Conservation (phyloP, 2,329 filamentous ascomycete species). For the Aspergillus fructus region DNA sequence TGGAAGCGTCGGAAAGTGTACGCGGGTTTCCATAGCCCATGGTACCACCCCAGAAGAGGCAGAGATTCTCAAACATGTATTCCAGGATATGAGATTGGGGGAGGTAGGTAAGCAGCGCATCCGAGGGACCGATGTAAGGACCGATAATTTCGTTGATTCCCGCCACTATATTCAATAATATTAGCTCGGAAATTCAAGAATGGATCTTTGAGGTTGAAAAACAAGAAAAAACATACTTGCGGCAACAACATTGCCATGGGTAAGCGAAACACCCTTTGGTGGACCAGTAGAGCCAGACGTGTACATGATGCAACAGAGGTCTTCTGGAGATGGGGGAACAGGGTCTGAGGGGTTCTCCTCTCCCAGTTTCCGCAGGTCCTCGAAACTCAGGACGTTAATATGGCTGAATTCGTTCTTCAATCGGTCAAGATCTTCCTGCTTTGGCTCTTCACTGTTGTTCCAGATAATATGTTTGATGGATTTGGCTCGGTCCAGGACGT, state of each 20-base stretch:
- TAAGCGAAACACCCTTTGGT: slow-evolving; percentile 84
- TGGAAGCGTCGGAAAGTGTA: slow-evolving; percentile 80
- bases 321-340: slow-evolving; percentile 69
- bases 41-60: slow-evolving; percentile 83
- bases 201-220: neutral
- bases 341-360: slow-evolving; percentile 69
- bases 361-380: slow-evolving; percentile 54
- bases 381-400: slow-evolving; percentile 55
- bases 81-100: slow-evolving; percentile 96
- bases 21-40: slow-evolving; percentile 91
- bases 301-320: slow-evolving; percentile 78
- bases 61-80: slow-evolving; percentile 90
- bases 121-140: slow-evolving; percentile 72
- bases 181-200: slow-evolving; percentile 5
- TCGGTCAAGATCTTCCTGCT: slow-evolving; percentile 54
- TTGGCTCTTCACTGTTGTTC: slow-evolving; percentile 54
- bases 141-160: slow-evolving; percentile 78
- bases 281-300: slow-evolving; percentile 88
- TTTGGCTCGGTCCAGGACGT: slow-evolving; percentile 56
- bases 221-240: slow-evolving; percentile 58
- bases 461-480: slow-evolving; percentile 59
- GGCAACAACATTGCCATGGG: slow-evolving; percentile 76
- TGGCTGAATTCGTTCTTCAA: slow-evolving; percentile 55
- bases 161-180: slow-evolving; percentile 56
- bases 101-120: slow-evolving; percentile 84